Percentiles rank a stretch among this genome's conserved stretches.
These are phyloP conservation scores for Fraxinus albicans DNA, from an alignment of 305 asterid genomes.

Conservation along the genomic window DNA sequence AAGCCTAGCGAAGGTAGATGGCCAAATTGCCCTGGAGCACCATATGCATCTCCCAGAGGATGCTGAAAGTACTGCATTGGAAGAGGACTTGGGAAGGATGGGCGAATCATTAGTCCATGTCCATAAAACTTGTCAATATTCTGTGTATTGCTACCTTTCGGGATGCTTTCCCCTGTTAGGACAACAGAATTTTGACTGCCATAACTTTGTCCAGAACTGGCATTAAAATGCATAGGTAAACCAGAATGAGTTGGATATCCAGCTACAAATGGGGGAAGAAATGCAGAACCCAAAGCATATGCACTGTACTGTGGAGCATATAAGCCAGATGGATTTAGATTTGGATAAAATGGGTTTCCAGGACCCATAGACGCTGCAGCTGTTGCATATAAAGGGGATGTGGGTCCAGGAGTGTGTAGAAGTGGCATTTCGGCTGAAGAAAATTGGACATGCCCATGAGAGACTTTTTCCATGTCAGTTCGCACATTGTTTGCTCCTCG, in stretches of 20 bases:
- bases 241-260: constrained; percentile 63
- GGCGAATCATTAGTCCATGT: constrained; percentile 59
- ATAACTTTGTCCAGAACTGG: constrained; percentile 59
- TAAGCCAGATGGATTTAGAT: constrained; percentile 47
- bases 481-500: constrained; percentile 31
- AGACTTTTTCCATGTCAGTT: constrained; percentile 30
- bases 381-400: constrained; percentile 67
- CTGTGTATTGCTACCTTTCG: constrained; percentile 47
- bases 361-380: constrained; percentile 72
- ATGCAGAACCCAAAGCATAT: constrained; percentile 58
- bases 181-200: constrained; percentile 49
- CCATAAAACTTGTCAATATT: constrained; percentile 58
- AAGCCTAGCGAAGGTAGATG: constrained; percentile 44
- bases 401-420: constrained; percentile 49
- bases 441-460: constrained; percentile 31
- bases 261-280: constrained; percentile 54
- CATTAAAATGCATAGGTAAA: constrained; percentile 45
- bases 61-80: constrained; percentile 71
- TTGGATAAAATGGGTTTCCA: constrained; percentile 57
- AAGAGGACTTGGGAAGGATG: constrained; percentile 60
- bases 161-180: constrained; percentile 45
- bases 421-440: constrained; percentile 50
- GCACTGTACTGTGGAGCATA: constrained; percentile 71
- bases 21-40: constrained; percentile 52
- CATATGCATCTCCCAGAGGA: constrained; percentile 53